phyloP scores from a whole-genome alignment of 352 stramenopile genomes.

The Pythium periplocum region DNA sequence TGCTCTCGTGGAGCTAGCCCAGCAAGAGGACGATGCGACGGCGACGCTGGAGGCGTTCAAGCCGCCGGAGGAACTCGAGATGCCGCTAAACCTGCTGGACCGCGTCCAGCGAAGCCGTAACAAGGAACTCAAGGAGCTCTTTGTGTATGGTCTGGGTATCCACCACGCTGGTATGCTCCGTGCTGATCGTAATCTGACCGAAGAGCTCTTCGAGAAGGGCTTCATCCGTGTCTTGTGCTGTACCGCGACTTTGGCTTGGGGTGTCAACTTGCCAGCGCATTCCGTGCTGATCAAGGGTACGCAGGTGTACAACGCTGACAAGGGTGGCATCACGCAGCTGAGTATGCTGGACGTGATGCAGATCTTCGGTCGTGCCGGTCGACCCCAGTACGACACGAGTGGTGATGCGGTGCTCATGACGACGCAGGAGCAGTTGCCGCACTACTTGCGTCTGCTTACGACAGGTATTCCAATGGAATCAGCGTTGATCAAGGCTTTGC shows the following conservation, averaged over 20 bases:
- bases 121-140: slow-evolving; percentile 92
- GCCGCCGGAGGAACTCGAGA: slow-evolving; percentile 31
- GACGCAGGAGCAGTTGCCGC: slow-evolving; percentile 87
- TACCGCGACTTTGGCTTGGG: slow-evolving; percentile 99
- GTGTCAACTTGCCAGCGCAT: slow-evolving; percentile 98
- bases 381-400: slow-evolving; percentile 98
- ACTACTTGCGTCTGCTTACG: slow-evolving; percentile 96
- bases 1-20: slow-evolving; percentile 88
- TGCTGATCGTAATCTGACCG: slow-evolving; percentile 92
- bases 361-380: slow-evolving; percentile 98
- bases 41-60: slow-evolving; percentile 53
- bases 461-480: slow-evolving; percentile 97
- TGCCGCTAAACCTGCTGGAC: slow-evolving; percentile 50
- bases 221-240: slow-evolving; percentile 97
- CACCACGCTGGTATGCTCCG: slow-evolving; percentile 99
- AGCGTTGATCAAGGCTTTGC: slow-evolving; percentile 97
- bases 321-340: slow-evolving; percentile 96
- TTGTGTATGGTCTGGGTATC: slow-evolving; percentile 93
- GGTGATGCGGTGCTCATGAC: slow-evolving; percentile 99
- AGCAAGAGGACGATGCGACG: slow-evolving; percentile 53
- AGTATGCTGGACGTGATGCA: slow-evolving; percentile 99
- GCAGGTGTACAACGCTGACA: slow-evolving; percentile 99
- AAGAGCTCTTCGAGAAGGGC: slow-evolving; percentile 97
- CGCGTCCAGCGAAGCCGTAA: slow-evolving; percentile 93
- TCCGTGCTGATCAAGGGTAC: slow-evolving; percentile 99